These are phyloP conservation scores for Xylaria sp. DNA, from an alignment of 2,329 filamentous ascomycete species.

Conservation along the genomic window DNA sequence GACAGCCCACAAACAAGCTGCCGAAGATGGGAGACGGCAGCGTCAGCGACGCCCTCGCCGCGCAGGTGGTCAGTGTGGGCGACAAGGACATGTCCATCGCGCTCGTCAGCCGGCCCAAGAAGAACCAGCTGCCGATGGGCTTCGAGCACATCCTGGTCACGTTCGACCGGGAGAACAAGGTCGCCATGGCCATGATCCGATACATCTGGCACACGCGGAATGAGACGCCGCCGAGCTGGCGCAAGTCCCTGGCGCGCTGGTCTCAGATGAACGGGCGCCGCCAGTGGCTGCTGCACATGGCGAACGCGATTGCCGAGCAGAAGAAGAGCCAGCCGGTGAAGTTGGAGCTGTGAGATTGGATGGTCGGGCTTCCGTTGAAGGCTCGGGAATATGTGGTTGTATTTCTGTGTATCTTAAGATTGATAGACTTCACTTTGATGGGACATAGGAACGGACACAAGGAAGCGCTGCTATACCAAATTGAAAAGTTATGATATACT, in stretches of 20 bases:
- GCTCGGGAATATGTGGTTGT: not conserved
- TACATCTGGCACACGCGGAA: slow-evolving; percentile 37
- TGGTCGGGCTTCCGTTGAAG: not conserved
- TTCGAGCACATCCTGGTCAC: slow-evolving; percentile 37
- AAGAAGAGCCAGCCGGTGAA: slow-evolving; percentile 25
- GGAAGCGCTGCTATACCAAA: not conserved
- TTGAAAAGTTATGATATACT: slow-evolving; percentile 5
- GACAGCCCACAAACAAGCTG: slow-evolving; percentile 17
- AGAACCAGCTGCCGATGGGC: slow-evolving; percentile 37
- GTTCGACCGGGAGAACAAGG: slow-evolving; percentile 29
- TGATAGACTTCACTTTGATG: slow-evolving; percentile 16
- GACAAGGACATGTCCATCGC: slow-evolving; percentile 40
- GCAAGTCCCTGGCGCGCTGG: slow-evolving; percentile 38
- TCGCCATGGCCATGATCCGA: slow-evolving; percentile 37
- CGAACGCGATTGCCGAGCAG: slow-evolving; percentile 29
- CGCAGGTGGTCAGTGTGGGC: slow-evolving; percentile 37
- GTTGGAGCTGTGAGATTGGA: slow-evolving; percentile 26
- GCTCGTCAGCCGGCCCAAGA: slow-evolving; percentile 36
- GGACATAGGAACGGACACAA: not conserved
- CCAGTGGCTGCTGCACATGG: slow-evolving; percentile 35
- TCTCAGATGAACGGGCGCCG: slow-evolving; percentile 38
- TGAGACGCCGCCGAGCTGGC: slow-evolving; percentile 36
- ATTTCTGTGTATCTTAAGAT: slow-evolving; percentile 20
- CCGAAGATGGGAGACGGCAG: slow-evolving; percentile 36
- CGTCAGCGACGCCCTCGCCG: slow-evolving; percentile 31